Conservation (phyloP, 208 protist genomes). For the Acanthamoeba royreba region DNA sequence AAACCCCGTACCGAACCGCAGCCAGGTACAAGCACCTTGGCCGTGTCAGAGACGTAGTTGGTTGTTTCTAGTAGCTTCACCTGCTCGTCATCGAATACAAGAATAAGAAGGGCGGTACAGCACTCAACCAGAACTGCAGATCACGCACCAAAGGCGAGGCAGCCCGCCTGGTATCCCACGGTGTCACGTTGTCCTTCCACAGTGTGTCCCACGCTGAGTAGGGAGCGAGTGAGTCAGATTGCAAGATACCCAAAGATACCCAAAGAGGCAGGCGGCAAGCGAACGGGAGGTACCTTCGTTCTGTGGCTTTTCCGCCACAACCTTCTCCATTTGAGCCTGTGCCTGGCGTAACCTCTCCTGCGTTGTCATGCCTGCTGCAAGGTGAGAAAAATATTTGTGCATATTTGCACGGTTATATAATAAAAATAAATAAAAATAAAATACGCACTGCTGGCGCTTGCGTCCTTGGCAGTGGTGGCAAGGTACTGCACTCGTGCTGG, state of each 20-base stretch:
- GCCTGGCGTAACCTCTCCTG: background rate
- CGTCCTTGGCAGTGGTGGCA: too few species aligned
- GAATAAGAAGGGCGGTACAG: too few species aligned
- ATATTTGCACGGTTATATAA: too few species aligned
- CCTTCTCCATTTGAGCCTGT: background rate
- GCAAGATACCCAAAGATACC: too few species aligned
- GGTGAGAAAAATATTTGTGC: too few species aligned
- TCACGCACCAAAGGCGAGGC: background rate
- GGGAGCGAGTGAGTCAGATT: background rate
- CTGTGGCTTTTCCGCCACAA: background rate
- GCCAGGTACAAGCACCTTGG: background rate
- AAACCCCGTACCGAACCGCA: background rate
- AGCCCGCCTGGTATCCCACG: background rate
- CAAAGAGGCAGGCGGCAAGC: too few species aligned
- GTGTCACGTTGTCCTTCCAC: conserved; percentile 10
- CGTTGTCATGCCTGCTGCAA: too few species aligned
- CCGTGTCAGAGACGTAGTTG: background rate
- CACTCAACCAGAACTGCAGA: background rate
- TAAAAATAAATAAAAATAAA: too few species aligned
- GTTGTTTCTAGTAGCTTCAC: background rate
- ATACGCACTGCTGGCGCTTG: too few species aligned
- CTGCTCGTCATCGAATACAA: background rate
- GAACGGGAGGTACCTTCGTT: background rate
- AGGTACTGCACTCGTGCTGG: too few species aligned
- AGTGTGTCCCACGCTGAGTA: background rate